Evolutionary conservation across 345 rosid species (phyloP).

Genomic region (Noccaea caerulescens): DNA sequence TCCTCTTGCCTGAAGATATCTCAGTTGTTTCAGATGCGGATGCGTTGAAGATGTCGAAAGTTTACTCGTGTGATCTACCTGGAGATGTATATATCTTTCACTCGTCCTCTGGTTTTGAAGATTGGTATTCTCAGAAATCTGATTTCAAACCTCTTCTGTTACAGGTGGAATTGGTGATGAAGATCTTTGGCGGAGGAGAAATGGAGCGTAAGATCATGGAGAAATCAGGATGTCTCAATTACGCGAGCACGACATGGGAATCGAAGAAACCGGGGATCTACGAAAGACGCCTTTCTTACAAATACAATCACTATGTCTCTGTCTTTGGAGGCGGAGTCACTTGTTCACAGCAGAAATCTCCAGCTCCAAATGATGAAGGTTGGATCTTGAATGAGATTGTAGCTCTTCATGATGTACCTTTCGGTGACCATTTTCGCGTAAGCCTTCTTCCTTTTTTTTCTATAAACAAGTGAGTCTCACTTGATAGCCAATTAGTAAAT

Average conservation of each 20-base stretch:
- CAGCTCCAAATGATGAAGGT: conserved; percentile 52
- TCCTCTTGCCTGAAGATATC: conserved; percentile 46
- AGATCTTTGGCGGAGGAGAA: conserved; percentile 69
- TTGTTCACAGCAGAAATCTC: conserved; percentile 63
- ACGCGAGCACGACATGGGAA: conserved; percentile 66
- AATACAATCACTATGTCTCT: conserved; percentile 65
- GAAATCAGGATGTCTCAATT: conserved; percentile 71
- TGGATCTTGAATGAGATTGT: conserved; percentile 74
- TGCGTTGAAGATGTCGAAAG: conserved; percentile 55
- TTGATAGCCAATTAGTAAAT: background rate
- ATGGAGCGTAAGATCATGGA: conserved; percentile 76
- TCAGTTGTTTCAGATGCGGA: conserved; percentile 45
- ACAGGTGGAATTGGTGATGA: conserved; percentile 69
- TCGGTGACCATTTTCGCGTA: conserved; percentile 68
- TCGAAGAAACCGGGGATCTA: conserved; percentile 49
- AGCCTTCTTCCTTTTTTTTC: conserved; percentile 20
- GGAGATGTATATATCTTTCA: conserved; percentile 50
- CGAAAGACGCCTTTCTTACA: conserved; percentile 65
- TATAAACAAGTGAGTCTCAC: background rate
- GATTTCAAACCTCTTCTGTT: background rate
- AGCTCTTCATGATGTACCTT: conserved; percentile 69
- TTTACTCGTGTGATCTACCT: conserved; percentile 65
- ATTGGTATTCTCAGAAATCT: no score
- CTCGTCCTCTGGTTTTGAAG: background rate
- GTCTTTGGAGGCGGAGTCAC: conserved; percentile 84